Evolutionary conservation across 306 rosid genomes (phyloP).

Genomic region (Luffa acutangula): DNA sequence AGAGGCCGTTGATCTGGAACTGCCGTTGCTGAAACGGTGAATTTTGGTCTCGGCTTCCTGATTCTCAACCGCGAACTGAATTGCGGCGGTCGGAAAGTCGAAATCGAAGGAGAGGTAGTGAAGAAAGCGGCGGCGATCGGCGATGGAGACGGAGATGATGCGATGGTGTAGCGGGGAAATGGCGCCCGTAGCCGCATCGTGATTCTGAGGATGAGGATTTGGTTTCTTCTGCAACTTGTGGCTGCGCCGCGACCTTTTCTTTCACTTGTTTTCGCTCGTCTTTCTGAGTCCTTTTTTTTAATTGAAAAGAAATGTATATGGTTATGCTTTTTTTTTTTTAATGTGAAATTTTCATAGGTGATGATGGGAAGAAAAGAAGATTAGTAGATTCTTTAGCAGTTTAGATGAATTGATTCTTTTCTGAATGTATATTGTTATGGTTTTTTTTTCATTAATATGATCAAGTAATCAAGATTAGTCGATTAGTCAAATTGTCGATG

Average conservation of each 20-base stretch:
- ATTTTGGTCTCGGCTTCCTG: neutral
- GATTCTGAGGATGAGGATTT: neutral
- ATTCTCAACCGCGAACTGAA: neutral
- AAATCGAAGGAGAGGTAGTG: neutral
- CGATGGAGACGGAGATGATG: neutral
- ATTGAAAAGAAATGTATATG: no score
- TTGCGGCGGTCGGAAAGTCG: slow-evolving; percentile 7
- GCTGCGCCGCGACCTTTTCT: neutral
- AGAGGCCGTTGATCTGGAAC: slow-evolving; percentile 39
- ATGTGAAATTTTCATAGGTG: no score
- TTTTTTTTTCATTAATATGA: no score
- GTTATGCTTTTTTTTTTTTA: no score
- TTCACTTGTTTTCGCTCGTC: neutral
- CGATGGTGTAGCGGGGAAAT: neutral
- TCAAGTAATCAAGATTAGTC: no score
- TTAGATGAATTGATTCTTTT: no score
- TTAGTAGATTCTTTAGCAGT: no score
- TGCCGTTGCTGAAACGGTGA: slow-evolving; percentile 24
- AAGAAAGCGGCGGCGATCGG: neutral
- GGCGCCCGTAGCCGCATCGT: neutral
- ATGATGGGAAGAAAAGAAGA: no score
- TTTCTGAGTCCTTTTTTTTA: neutral
- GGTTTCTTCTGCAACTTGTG: neutral
- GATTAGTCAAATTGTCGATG: no score
- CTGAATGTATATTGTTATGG: no score